Base-by-base conservation (phyloP, 495 filamentous ascomycete genomes). In the Aspergillus diversus region DNA sequence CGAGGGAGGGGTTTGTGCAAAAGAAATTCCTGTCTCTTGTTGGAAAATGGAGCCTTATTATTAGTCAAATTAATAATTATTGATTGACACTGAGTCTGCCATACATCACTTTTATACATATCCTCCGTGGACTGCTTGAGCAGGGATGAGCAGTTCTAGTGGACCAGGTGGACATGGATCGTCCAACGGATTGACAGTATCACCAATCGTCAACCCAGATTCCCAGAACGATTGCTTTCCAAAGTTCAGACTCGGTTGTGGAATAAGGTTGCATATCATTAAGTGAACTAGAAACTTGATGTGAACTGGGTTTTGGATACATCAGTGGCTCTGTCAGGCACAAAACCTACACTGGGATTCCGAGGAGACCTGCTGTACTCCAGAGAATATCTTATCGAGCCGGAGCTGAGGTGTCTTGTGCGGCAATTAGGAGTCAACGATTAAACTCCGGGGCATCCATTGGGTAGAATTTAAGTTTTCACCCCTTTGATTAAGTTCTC, bases 131-230 rank as follows among this genome's bases (percentile, higher is more conserved):
- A 60, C 16, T 1, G 16, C 32, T 11, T 3, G 33, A 17, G 34
- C 16, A 53, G 32, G n/a, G 48, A 60, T 46, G 48, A 5, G 27
- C 37, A 39, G 21, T 6, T 9, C 7, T 33, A 33, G 37, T 46
- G 50, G 39, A 47, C 15, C 39, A 6, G 35, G 59, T 61, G 59
- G 59, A 48, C 48, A 13, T 16, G 5, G 49, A 61, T 61, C 50
- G 15, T 61, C 49, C 46, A 21, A 13, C 32, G 15, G 17, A 59
- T 59, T 50, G 43, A 59, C n/a, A 32, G 55, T 11, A 39, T 39
- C 33, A n/a, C n/a, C 39, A 13, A 11, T 43, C 5, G 8, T 43
- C n/a, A 2, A 11, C 11, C n/a, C 4, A 43, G 39, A 7, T 11
- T 11, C 21, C 21, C 21, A 27, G 21, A 12, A 11, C n/a, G 11